Evolutionary conservation across 2,329 filamentous ascomycete species (phyloP), one percentile per base, ranked within the genome.

Genomic region (Pestalotiopsis sp.): DNA sequence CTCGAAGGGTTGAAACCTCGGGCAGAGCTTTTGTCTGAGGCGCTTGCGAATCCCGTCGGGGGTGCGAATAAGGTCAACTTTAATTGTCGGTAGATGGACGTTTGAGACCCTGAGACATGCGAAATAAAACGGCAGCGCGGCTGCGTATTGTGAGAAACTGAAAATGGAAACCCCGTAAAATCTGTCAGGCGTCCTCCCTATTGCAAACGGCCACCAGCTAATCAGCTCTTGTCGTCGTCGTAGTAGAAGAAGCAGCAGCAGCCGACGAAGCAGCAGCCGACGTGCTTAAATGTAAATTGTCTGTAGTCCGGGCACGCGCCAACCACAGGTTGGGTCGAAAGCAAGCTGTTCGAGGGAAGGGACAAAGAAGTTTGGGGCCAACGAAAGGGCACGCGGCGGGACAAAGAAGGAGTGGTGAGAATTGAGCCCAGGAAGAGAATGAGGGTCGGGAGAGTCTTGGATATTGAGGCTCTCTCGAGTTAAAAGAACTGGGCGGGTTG

Each of bases 11-110:
- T 55, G 40, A 56, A 35, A 48, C 44, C 44, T 65, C 38, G 39
- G 30, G 13, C 22, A 56, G 14, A 14, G 30, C 13, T 66, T 3
- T 24, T 62, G 57, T 26, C 11, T 7, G 55, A 26, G 64, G 44
- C 56, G 67, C 61, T 52, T 64, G 61, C 35, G 17, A 13, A n/a
- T 58, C 35, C 24, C 35, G 63, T 59, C 17, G 14, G 57, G 62
- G 10, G 65, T 22, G 26, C 30, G 52, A 65, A 66, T 55, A 64
- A 64, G 67, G 58, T 67, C 68, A 64, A 69, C 68, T 67, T 67
- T 56, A 67, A 65, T 66, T 56, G 65, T 59, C 44, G 22, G 35
- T 39, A 59, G 39, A 7, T 24, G 40, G 44, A 58, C 20, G 3
- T 20, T 44, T 11, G 22, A 22, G 22, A 52, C 17, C 17, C 20